Evolutionary conservation across 2,329 filamentous ascomycete species (phyloP), one percentile per base, ranked within the genome.

Genomic region (Neofusicoccum sp.): DNA sequence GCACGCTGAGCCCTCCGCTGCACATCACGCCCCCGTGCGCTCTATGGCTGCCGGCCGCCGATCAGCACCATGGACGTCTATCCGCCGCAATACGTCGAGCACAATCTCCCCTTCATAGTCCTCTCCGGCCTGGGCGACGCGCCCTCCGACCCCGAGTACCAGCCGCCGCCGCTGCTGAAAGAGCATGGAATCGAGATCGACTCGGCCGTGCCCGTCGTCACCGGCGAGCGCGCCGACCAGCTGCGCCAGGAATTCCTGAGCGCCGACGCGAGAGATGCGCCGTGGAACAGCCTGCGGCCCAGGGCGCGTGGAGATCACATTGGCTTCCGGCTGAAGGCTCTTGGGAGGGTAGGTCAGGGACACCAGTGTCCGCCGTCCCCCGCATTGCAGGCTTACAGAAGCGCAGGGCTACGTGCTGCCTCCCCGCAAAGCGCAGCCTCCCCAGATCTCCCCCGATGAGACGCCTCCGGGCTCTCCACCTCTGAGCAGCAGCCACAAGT

Each of bases 81-180:
- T 76, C 89, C 90, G 59, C 74, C 79, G 62, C 89, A 88, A 75
- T 96, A 93, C 79, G 81, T 96, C 74, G 86, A 88, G 73, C 92
- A 95, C 77, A 96, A 95, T 76, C 83, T 96, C 68, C 93, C 93
- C 36, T 83, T 96, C 61, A 78, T 98, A 63, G 80, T 96, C 48
- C 84, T 96, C 34, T 91, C 91, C 38, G 95, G 93, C 11, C 82
- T 97, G 34, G 81, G 76, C 66, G 68, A 62, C 45, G 77, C 75
- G 20, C 66, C 67, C 8, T 60, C 58, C 26, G 24, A 45, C 20
- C 49, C 45, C 20, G 11, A 30, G 11, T 66, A 65, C 43, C 64
- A 69, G 26, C 65, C 73, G 79, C 48, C 82, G 65, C 78, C 78
- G 48, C 80, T 80, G 57, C 79, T 89, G 41, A 68, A 66, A 14